Evolutionary conservation across 2,329 filamentous ascomycete species (phyloP).

Genomic region (Pseudogymnoascus sp.): DNA sequence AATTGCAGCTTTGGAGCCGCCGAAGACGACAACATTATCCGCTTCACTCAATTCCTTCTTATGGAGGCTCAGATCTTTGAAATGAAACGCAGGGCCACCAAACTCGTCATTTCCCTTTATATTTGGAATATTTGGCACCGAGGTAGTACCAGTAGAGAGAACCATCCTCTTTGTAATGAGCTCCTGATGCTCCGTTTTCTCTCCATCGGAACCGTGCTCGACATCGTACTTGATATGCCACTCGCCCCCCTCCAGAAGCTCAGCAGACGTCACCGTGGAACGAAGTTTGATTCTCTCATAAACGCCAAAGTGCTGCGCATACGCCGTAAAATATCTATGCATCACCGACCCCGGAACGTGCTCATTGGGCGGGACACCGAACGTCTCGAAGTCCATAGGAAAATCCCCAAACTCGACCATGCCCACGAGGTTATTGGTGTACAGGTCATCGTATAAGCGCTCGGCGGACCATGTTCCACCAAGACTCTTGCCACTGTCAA

Average conservation of each 20-base stretch:
- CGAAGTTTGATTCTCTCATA: slow-evolving; percentile 38
- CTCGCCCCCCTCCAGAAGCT: slow-evolving; percentile 7
- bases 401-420: slow-evolving; percentile 68
- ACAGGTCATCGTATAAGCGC: slow-evolving; percentile 58
- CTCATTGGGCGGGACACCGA: slow-evolving; percentile 31
- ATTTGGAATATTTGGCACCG: slow-evolving; percentile 38
- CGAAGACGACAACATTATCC: neutral
- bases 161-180: slow-evolving; percentile 33
- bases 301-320: slow-evolving; percentile 45
- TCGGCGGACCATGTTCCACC: slow-evolving; percentile 64
- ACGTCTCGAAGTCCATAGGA: slow-evolving; percentile 30
- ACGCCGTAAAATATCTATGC: slow-evolving; percentile 47
- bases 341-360: slow-evolving; percentile 50
- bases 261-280: slow-evolving; percentile 34
- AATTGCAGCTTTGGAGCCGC: slow-evolving; percentile 30
- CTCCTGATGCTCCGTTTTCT: neutral
- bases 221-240: neutral
- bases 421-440: slow-evolving; percentile 63
- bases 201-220: neutral
- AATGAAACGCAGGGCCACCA: slow-evolving; percentile 28
- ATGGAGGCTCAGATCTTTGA: neutral
- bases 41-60: neutral
- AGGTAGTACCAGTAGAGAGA: slow-evolving; percentile 45
- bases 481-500: slow-evolving; percentile 47
- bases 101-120: slow-evolving; percentile 38